A percentile compares a stretch with the other conserved stretches of the same genome.
These are phyloP conservation scores for Nitzschia sp. DNA, from an alignment of 108 stramenopile species.

Conservation along the genomic window DNA sequence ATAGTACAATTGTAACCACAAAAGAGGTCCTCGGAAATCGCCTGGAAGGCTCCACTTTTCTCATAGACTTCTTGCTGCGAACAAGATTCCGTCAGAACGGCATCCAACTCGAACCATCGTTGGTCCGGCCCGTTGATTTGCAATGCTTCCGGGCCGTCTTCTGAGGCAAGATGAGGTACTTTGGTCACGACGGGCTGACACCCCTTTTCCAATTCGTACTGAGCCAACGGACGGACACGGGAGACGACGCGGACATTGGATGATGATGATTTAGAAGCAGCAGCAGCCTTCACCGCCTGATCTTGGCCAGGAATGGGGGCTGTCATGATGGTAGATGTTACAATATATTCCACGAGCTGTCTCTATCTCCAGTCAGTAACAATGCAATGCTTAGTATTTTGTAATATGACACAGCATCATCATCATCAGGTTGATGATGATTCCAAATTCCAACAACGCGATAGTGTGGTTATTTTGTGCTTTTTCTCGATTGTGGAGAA, in stretches of 20 bases:
- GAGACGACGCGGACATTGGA: slow-evolving; percentile 81
- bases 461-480: too few relatives aligned
- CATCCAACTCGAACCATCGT: slow-evolving; percentile 90
- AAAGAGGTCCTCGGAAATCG: slow-evolving; percentile 91
- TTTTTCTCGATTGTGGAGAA: too few relatives aligned
- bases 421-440: too few relatives aligned
- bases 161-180: slow-evolving; percentile 12
- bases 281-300: background rate
- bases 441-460: too few relatives aligned
- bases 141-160: slow-evolving; percentile 43
- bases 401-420: too few relatives aligned
- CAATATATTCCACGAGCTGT: background rate
- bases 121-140: slow-evolving; percentile 48
- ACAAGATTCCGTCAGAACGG: slow-evolving; percentile 82
- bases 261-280: background rate
- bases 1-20: slow-evolving; percentile 98
- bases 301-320: slow-evolving; percentile 8
- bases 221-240: slow-evolving; percentile 92
- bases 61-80: slow-evolving; percentile 92
- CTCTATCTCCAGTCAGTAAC: too few relatives aligned
- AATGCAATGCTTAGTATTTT: too few relatives aligned
- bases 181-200: slow-evolving; percentile 41
- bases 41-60: slow-evolving; percentile 71
- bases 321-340: slow-evolving; percentile 12
- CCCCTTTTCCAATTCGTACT: slow-evolving; percentile 92